phyloP scores from a whole-genome alignment of 148 eudicot genomes.

The Agrostemma githago region DNA sequence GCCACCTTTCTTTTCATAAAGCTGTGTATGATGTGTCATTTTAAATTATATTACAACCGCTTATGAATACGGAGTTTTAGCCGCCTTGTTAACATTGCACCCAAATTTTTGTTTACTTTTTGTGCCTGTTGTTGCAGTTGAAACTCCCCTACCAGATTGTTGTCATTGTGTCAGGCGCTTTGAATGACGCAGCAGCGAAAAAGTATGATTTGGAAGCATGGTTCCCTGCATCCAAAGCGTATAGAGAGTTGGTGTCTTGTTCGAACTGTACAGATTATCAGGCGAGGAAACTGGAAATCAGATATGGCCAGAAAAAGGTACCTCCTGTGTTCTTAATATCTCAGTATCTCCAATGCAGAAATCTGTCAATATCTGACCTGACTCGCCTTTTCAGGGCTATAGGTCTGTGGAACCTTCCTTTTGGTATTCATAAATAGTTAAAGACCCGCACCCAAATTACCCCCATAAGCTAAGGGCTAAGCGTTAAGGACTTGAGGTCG shows the following conservation, averaged over 20 bases:
- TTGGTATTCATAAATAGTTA: too few relatives aligned
- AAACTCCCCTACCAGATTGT: slow-evolving; percentile 78
- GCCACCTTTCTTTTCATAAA: too few relatives aligned
- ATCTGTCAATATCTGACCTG: too few relatives aligned
- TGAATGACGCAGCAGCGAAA: slow-evolving; percentile 95
- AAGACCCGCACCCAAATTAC: too few relatives aligned
- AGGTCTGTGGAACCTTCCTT: too few relatives aligned
- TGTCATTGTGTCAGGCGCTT: slow-evolving; percentile 87
- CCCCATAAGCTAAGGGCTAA: too few relatives aligned
- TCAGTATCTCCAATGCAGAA: neutral
- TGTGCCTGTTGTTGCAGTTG: slow-evolving; percentile 45
- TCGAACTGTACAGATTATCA: slow-evolving; percentile 97
- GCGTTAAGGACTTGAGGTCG: too few relatives aligned
- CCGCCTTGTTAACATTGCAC: too few relatives aligned
- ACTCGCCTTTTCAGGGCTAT: too few relatives aligned
- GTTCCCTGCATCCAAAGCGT: slow-evolving; percentile 75
- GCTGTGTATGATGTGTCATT: neutral
- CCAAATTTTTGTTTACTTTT: too few relatives aligned
- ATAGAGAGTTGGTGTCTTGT: slow-evolving; percentile 88
- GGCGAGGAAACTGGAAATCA: slow-evolving; percentile 72
- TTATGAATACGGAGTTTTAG: too few relatives aligned
- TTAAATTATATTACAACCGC: too few relatives aligned
- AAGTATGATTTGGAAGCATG: slow-evolving; percentile 93
- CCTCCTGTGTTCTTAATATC: neutral
- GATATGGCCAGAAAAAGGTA: slow-evolving; percentile 46